A percentile compares a stretch with the other conserved stretches of the same genome.
phyloP scores from a whole-genome alignment of 2,329 filamentous ascomycete species.

The Plectosphaerella plurivora region DNA sequence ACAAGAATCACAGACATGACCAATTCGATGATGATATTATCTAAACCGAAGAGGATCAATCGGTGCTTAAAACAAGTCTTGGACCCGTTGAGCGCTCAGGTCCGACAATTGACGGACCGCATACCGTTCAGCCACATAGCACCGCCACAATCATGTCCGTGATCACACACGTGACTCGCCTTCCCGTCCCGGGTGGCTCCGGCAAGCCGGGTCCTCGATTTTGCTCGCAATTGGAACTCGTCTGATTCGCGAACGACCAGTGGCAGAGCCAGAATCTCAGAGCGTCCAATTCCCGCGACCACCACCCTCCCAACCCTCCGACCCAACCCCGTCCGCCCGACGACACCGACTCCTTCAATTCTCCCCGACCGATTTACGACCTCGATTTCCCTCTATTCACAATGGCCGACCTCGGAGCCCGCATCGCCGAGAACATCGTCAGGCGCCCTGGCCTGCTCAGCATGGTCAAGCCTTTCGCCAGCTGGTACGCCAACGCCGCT shows the following conservation, averaged over 20 bases:
- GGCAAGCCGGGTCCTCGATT: slow-evolving; percentile 2
- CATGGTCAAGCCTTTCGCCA: slow-evolving; percentile 74
- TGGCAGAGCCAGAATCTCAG: not conserved
- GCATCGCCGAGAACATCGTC: slow-evolving; percentile 38
- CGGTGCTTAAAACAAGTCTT: too few species aligned
- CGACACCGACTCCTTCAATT: not conserved
- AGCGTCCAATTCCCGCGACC: slow-evolving; percentile 2
- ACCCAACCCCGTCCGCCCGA: not conserved
- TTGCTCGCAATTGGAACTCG: slow-evolving; percentile 8
- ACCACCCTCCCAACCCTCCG: not conserved
- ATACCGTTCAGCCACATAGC: too few species aligned
- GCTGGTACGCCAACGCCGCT: slow-evolving; percentile 84
- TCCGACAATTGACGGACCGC: too few species aligned
- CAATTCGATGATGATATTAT: too few species aligned
- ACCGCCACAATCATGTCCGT: not conserved
- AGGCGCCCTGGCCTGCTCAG: slow-evolving; percentile 83
- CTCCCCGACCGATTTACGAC: not conserved
- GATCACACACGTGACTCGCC: not conserved
- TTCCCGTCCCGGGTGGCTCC: slow-evolving; percentile 1
- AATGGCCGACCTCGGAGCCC: slow-evolving; percentile 64
- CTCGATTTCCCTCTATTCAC: slow-evolving; percentile 19
- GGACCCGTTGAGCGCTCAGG: too few species aligned
- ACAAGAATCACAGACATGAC: too few species aligned
- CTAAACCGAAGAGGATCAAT: too few species aligned
- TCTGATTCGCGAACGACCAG: slow-evolving; percentile 8